Percentiles rank a stretch among this genome's conserved stretches.
Evolutionary conservation across 768 basidiomycete genomes (phyloP).

Genomic region (Kwoniella sp.): DNA sequence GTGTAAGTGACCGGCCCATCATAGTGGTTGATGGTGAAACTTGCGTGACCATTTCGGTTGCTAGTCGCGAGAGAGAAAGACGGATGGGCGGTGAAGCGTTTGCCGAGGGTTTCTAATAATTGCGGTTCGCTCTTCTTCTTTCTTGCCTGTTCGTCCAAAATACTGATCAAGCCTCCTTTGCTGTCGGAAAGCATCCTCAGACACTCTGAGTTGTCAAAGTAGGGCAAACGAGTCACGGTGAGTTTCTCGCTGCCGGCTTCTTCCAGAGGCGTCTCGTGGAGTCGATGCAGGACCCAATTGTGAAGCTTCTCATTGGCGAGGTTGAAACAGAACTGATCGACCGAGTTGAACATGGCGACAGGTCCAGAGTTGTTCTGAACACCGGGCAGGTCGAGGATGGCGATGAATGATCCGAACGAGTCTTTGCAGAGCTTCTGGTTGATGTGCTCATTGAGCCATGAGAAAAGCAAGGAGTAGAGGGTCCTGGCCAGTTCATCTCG

Average conservation of each 20-base stretch:
- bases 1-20: conserved; percentile 89
- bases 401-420: conserved; percentile 80
- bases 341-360: conserved; percentile 62
- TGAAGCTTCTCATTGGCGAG: conserved; percentile 91
- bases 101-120: conserved; percentile 90
- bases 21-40: conserved; percentile 88
- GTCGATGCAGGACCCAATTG: conserved; percentile 68
- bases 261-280: conserved; percentile 74
- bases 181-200: conserved; percentile 76
- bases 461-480: conserved; percentile 87
- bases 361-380: conserved; percentile 68
- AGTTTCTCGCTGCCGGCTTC: conserved; percentile 84
- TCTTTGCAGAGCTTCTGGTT: conserved; percentile 92
- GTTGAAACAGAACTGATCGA: conserved; percentile 95
- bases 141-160: conserved; percentile 94
- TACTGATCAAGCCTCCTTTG: conserved; percentile 88
- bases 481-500: conserved; percentile 91
- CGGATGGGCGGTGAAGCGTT: conserved; percentile 89
- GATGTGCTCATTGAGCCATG: conserved; percentile 94
- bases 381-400: conserved; percentile 89
- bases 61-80: conserved; percentile 77
- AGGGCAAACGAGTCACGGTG: conserved; percentile 57
- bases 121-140: conserved; percentile 88
- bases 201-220: conserved; percentile 88
- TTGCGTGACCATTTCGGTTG: conserved; percentile 72